A percentile compares a stretch with the other conserved stretches of the same genome.
phyloP scores from a whole-genome alignment of 495 filamentous ascomycete genomes.

The Haplographium delicatum region DNA sequence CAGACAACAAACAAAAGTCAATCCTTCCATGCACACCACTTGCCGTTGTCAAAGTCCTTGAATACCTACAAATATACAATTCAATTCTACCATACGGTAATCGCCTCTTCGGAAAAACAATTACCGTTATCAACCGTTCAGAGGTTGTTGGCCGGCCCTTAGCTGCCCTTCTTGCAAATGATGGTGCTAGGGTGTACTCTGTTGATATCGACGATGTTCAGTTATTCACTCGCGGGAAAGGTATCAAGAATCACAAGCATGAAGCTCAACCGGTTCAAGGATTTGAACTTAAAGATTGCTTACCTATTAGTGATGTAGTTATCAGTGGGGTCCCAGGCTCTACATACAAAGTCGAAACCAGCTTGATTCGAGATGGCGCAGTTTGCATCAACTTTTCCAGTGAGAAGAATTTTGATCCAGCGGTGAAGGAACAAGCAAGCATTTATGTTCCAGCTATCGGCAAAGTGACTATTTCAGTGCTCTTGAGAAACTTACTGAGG shows the following conservation, averaged over 20 bases:
- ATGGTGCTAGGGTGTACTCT: conserved; percentile 90
- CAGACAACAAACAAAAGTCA: conserved; percentile 71
- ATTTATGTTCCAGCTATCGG: conserved; percentile 96
- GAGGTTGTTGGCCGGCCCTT: conserved; percentile 94
- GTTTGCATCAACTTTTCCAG: conserved; percentile 98
- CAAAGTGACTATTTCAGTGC: conserved; percentile 91
- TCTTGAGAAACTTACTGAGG: conserved; percentile 68
- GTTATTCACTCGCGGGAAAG: conserved; percentile 80
- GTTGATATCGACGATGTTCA: conserved; percentile 93
- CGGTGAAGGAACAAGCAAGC: conserved; percentile 87
- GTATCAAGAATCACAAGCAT: conserved; percentile 74
- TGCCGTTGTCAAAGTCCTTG: conserved; percentile 92
- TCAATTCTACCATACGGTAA: conserved; percentile 92
- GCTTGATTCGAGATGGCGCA: conserved; percentile 76
- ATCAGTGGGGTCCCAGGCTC: conserved; percentile 89
- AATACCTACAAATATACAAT: conserved; percentile 94
- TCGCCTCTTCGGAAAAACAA: conserved; percentile 80
- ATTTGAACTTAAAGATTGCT: conserved; percentile 69
- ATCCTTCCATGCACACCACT: conserved; percentile 94
- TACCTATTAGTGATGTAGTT: conserved; percentile 86
- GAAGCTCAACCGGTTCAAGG: conserved; percentile 70
- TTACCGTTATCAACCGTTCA: conserved; percentile 90
- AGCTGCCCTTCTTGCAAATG: conserved; percentile 92
- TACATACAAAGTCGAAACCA: conserved; percentile 79
- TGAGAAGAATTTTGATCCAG: conserved; percentile 83